Evolutionary conservation across 176 grass and related monocot species (phyloP).

Genomic region (Oryza meyeriana): DNA sequence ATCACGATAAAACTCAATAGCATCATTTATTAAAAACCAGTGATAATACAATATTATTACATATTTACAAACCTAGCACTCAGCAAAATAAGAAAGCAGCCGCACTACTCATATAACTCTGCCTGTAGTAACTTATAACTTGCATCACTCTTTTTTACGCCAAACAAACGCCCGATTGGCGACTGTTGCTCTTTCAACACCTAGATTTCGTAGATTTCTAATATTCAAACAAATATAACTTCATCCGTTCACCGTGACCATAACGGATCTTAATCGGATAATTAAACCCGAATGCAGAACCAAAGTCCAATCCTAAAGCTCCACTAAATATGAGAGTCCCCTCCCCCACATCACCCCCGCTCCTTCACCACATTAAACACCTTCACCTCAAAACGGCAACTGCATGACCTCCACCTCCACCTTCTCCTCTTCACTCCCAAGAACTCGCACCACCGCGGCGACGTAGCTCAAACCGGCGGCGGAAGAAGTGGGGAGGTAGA

Average conservation of each 20-base stretch:
- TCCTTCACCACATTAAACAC: conserved; percentile 35
- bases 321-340: not conserved
- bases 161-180: too few species aligned
- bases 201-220: too few species aligned
- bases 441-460: not conserved
- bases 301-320: not conserved
- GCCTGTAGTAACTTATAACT: too few species aligned
- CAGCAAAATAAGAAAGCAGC: not conserved
- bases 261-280: not conserved
- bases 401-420: conserved; percentile 24
- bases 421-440: not conserved
- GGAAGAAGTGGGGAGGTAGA: not conserved
- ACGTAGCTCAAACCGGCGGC: not conserved
- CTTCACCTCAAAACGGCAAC: conserved; percentile 35
- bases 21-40: too few species aligned
- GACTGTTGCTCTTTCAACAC: too few species aligned
- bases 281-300: not conserved
- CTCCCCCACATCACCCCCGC: not conserved
- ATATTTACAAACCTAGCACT: not conserved
- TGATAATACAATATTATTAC: too few species aligned
- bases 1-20: too few species aligned
- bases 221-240: too few species aligned
- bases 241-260: too few species aligned
- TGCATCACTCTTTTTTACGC: not conserved
- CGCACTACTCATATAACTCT: not conserved